Evolutionary conservation across 768 basidiomycete genomes (phyloP).

Genomic region (Rhodotorula babjevae): DNA sequence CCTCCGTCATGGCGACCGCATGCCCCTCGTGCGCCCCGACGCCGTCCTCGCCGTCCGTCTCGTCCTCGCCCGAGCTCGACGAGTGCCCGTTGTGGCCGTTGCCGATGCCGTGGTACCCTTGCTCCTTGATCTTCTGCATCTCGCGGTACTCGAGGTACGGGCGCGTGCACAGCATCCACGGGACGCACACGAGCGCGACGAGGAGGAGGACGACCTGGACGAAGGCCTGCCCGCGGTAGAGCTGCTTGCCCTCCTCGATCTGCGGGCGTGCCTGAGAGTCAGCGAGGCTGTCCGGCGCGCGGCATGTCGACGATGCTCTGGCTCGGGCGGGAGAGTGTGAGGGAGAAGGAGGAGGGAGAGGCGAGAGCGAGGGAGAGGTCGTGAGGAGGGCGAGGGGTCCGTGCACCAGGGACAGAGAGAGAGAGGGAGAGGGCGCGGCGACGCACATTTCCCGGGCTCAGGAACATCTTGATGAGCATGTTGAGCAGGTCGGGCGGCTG

Average conservation of each 20-base stretch:
- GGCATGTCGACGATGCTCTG: not conserved
- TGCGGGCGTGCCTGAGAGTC: not conserved
- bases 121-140: conserved; percentile 70
- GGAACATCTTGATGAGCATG: conserved; percentile 95
- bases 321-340: too few species aligned
- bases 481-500: conserved; percentile 79
- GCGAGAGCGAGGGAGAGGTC: too few species aligned
- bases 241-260: conserved; percentile 61
- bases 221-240: conserved; percentile 81
- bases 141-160: conserved; percentile 90
- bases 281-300: not conserved
- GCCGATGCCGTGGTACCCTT: conserved; percentile 69
- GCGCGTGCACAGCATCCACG: conserved; percentile 87
- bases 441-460: conserved; percentile 65
- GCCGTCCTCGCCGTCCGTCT: conserved; percentile 62
- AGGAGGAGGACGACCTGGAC: conserved; percentile 75
- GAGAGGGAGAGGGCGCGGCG: not conserved
- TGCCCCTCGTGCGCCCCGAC: conserved; percentile 65
- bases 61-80: conserved; percentile 53
- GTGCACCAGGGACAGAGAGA: too few species aligned
- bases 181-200: conserved; percentile 79
- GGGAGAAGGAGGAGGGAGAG: too few species aligned
- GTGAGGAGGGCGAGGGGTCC: too few species aligned
- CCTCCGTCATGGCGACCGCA: conserved; percentile 57
- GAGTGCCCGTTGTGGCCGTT: conserved; percentile 50